A percentile compares a stretch with the other conserved stretches of the same genome.
Evolutionary conservation across 2,329 filamentous ascomycete species (phyloP).

Genomic region (Penicillium sp.): DNA sequence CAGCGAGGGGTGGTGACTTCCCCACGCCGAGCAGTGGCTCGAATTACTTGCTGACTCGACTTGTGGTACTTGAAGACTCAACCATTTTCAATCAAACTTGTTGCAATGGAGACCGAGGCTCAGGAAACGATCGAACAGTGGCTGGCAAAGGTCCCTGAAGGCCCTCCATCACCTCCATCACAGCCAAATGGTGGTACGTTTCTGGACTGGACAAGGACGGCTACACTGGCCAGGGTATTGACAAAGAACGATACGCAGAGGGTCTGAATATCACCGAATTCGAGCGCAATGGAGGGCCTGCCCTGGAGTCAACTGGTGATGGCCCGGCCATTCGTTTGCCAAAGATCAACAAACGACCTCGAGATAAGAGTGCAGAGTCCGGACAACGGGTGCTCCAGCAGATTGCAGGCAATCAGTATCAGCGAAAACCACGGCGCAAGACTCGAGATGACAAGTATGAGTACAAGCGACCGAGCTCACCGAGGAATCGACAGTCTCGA

Average conservation of each 20-base stretch:
- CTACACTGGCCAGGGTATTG: not conserved
- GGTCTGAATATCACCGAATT: not conserved
- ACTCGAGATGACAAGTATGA: constrained; percentile 61
- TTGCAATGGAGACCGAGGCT: constrained; percentile 6
- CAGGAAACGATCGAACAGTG: constrained; percentile 17
- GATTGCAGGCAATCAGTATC: constrained; percentile 36
- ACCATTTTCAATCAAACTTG: not conserved
- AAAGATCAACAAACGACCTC: not conserved
- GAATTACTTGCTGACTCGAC: not conserved
- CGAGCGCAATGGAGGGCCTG: not conserved
- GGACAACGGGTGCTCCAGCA: not conserved
- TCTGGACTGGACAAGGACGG: not conserved
- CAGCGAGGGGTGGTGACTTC: not conserved
- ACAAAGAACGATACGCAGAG: not conserved
- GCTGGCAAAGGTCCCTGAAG: constrained; percentile 15
- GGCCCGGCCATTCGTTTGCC: not conserved
- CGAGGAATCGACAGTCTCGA: constrained; percentile 1
- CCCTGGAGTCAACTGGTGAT: not conserved
- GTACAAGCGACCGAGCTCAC: constrained; percentile 31
- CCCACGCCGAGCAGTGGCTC: not conserved
- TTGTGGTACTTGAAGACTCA: not conserved
- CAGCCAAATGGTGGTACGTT: not conserved
- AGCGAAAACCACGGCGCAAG: constrained; percentile 58
- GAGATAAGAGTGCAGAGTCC: not conserved
- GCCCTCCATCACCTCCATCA: not conserved